Evolutionary conservation across 176 grass and related monocot species (phyloP), one percentile per base, ranked within the genome.

Genomic region (Sorghum bicolor): DNA sequence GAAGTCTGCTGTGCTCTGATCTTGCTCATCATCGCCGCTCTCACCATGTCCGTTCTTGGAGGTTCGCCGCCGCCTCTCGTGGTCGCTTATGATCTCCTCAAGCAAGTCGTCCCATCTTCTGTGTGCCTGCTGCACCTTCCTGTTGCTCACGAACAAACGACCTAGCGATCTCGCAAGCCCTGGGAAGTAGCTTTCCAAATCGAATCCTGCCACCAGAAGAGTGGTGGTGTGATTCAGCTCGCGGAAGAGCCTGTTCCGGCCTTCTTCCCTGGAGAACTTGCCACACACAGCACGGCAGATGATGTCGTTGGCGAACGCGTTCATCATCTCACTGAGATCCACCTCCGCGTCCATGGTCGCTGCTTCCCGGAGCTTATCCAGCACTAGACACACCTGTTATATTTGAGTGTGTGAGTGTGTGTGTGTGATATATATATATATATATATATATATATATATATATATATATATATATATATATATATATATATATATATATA

Each of bases 201-300:
- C 28, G 38, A 71, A 71, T 1, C 68, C 37, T 15, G 37, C n/a
- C 1, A 71, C 0, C 38, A 43, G 68, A 15, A 15, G 5, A 7
- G 38, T 71, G 22, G 68, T 71, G 11, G 39, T 6, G 38, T 71
- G 68, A 15, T 71, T 71, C 38, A 71, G n/a, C n/a, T 43, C 37
- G 12, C 68, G 37, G 68, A 71, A 71, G 68, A 71, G 22, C 68
- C 26, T 71, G 68, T 71, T 71, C 68, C 38, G 68, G 67, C n/a
- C 68, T 26, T 43, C 37, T 8, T 5, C n/a, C 22, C 38, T 14
- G n/a, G 14, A 71, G 38, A 69, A 71, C 38, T 71, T 71, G 37
- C 38, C 68, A 13, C 38, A 71, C 1, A 71, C 38, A 4, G 22
- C n/a, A 5, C 68, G n/a, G 68, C 68, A 71, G 37, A 71, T 8